Conservation (phyloP, 805 yeast species). For the Monosporozyma yasuniensis region DNA sequence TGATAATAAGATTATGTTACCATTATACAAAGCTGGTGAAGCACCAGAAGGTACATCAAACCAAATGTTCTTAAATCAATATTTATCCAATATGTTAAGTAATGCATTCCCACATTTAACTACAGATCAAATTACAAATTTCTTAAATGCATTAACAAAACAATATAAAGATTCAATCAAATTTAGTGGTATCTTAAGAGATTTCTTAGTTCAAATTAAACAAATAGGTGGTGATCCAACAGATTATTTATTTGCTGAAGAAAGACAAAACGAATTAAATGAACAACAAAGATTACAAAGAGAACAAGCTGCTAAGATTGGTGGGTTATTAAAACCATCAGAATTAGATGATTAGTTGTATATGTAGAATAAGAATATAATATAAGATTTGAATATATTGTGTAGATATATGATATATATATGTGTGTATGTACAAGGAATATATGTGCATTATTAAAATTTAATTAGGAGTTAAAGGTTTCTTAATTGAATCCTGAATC, state of each 20-base stretch:
- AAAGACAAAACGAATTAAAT: slow-evolving; percentile 64
- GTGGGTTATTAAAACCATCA: slow-evolving; percentile 90
- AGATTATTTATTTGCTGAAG: slow-evolving; percentile 90
- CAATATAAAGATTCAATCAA: slow-evolving; percentile 64
- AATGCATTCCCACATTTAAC: slow-evolving; percentile 91
- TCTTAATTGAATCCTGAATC: slow-evolving; percentile 70
- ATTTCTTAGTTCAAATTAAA: slow-evolving; percentile 91
- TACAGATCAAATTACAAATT: slow-evolving; percentile 70
- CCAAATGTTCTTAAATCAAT: slow-evolving; percentile 67
- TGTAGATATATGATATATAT: background rate
- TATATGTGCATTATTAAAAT: background rate
- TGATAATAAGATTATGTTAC: slow-evolving; percentile 61
- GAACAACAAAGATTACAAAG: slow-evolving; percentile 64
- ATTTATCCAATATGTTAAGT: slow-evolving; percentile 68
- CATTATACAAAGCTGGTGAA: slow-evolving; percentile 70
- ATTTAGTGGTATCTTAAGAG: slow-evolving; percentile 82
- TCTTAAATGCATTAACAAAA: slow-evolving; percentile 65
- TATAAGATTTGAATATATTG: background rate
- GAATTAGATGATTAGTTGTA: slow-evolving; percentile 72
- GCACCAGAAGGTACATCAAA: slow-evolving; percentile 84
- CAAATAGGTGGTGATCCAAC: slow-evolving; percentile 94
- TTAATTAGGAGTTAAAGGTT: slow-evolving; percentile 3
- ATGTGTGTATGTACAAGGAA: background rate
- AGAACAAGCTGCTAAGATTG: slow-evolving; percentile 77
- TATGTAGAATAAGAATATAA: slow-evolving; percentile 4